Percentiles rank a stretch among this genome's conserved stretches.
phyloP scores from a whole-genome alignment of 2,329 filamentous ascomycete species.

The Myriosclerotinia scirpicola region DNA sequence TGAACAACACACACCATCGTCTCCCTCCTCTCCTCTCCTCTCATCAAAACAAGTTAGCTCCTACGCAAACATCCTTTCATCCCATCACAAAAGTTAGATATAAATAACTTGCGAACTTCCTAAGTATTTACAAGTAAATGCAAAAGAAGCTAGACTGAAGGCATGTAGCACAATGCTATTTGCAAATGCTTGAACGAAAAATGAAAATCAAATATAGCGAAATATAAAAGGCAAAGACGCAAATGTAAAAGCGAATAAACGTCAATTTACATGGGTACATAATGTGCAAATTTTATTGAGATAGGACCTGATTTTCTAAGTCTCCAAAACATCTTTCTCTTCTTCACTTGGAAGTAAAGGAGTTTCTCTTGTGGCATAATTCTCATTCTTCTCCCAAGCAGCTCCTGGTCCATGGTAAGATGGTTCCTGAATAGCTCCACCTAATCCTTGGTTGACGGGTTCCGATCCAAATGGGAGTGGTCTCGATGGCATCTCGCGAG shows the following conservation, averaged over 20 bases:
- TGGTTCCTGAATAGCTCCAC: slow-evolving; percentile 44
- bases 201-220: neutral
- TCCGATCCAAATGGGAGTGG: slow-evolving; percentile 56
- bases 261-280: slow-evolving; percentile 15
- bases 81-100: neutral
- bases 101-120: neutral
- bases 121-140: neutral
- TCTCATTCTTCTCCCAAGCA: slow-evolving; percentile 54
- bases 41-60: neutral
- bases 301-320: slow-evolving; percentile 16
- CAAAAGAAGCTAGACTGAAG: no score
- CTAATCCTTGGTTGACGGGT: slow-evolving; percentile 46
- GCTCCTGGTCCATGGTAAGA: slow-evolving; percentile 53
- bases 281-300: slow-evolving; percentile 16
- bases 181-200: neutral
- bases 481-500: slow-evolving; percentile 49
- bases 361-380: slow-evolving; percentile 44
- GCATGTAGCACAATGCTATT: neutral
- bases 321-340: slow-evolving; percentile 39
- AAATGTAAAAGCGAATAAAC: neutral
- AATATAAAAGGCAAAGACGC: neutral
- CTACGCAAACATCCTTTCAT: neutral
- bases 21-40: neutral
- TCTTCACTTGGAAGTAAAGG: slow-evolving; percentile 38
- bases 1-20: neutral